Conservation (phyloP, 306 rosid species). For the Vicia faba region DNA sequence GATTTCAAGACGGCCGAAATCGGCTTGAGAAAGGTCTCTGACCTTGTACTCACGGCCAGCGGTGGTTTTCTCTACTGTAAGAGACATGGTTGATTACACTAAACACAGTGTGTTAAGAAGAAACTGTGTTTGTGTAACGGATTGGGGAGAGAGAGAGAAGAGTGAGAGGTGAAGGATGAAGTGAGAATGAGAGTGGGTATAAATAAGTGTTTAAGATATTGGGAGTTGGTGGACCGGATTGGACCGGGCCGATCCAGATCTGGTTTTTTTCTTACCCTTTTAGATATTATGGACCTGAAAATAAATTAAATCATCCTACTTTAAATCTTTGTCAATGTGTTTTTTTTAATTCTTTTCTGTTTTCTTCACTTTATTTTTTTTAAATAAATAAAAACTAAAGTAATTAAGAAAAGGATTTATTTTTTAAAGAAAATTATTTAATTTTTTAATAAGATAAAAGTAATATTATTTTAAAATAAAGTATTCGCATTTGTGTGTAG, state of each 20-base stretch:
- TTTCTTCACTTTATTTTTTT: not conserved
- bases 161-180: conserved; percentile 40
- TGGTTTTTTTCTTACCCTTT: not conserved
- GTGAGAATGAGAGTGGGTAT: conserved; percentile 33
- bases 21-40: conserved; percentile 94
- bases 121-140: not conserved
- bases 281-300: not conserved
- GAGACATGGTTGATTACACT: conserved; percentile 51
- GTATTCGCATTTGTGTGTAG: too few species aligned
- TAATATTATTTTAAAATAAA: too few species aligned
- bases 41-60: conserved; percentile 94
- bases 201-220: conserved; percentile 9
- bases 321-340: not conserved
- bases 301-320: not conserved
- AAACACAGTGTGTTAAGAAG: not conserved
- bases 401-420: too few species aligned
- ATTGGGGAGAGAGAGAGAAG: not conserved
- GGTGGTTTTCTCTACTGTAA: conserved; percentile 74
- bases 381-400: not conserved
- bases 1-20: conserved; percentile 90
- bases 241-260: not conserved
- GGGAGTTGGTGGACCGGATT: conserved; percentile 13
- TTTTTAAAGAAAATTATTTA: too few species aligned
- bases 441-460: too few species aligned
- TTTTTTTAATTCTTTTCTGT: not conserved